Conservation (phyloP, 2,329 filamentous ascomycete species). For the Ophidiomyces ophidiicola region DNA sequence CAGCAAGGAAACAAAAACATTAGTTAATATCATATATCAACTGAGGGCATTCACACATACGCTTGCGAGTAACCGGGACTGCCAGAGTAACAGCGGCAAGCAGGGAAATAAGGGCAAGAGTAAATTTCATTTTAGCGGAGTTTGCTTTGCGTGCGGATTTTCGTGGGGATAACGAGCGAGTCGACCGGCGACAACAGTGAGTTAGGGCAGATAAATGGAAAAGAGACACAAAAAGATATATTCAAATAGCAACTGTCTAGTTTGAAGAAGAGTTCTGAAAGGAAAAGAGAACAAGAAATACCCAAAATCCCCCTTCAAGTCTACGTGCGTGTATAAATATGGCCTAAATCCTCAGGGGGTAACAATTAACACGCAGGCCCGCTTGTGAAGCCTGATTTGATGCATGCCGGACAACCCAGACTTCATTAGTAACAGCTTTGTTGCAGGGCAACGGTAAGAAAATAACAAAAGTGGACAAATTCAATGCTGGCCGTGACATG, state of each 20-base stretch:
- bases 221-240: neutral
- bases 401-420: neutral
- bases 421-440: constrained; percentile 5
- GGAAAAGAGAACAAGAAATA: no score
- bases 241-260: no score
- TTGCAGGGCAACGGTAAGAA: neutral
- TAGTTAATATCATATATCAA: neutral
- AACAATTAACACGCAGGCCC: neutral
- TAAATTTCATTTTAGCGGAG: constrained; percentile 15
- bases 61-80: constrained; percentile 12
- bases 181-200: constrained; percentile 4
- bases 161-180: neutral
- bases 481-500: constrained; percentile 2
- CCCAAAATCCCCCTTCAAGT: neutral
- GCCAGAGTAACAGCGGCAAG: constrained; percentile 14
- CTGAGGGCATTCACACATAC: constrained; percentile 8
- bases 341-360: neutral
- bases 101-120: constrained; percentile 12
- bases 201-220: neutral
- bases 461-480: neutral
- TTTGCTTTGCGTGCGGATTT: no score
- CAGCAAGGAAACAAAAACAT: constrained; percentile 1
- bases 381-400: neutral
- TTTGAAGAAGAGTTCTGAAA: neutral
- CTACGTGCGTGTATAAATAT: constrained; percentile 1